phyloP scores from a whole-genome alignment of 176 grass and related monocot species.

The Carex cristatella region DNA sequence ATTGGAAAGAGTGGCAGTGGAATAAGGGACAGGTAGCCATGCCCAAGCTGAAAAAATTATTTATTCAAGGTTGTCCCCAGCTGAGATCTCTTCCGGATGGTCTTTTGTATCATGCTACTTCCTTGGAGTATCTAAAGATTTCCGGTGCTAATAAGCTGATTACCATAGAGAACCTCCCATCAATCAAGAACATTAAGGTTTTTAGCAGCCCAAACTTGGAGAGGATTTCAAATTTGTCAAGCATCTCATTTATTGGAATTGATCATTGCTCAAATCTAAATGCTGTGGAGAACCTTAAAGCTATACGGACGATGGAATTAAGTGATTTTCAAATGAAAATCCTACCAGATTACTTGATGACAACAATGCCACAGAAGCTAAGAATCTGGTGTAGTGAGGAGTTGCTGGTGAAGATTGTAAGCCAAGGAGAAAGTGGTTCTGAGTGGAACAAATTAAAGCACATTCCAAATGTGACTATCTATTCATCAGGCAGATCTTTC shows the following conservation, averaged over 20 bases:
- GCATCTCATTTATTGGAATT: no score
- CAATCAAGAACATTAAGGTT: no score
- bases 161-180: no score
- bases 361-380: neutral
- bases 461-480: no score
- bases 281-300: neutral
- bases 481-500: no score
- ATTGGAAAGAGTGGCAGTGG: constrained; percentile 12
- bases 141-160: neutral
- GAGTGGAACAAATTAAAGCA: neutral
- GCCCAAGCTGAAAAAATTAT: no score
- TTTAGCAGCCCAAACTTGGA: no score
- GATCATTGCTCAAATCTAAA: neutral
- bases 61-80: neutral
- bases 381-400: neutral
- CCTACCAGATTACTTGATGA: neutral
- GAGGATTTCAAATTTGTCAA: no score
- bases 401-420: neutral
- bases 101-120: neutral
- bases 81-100: neutral
- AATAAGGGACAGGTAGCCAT: neutral
- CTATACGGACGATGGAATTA: neutral
- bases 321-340: neutral
- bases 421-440: neutral
- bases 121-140: neutral